Evolutionary conservation across 2,329 filamentous ascomycete species (phyloP).

Genomic region (Drechslera avenae): DNA sequence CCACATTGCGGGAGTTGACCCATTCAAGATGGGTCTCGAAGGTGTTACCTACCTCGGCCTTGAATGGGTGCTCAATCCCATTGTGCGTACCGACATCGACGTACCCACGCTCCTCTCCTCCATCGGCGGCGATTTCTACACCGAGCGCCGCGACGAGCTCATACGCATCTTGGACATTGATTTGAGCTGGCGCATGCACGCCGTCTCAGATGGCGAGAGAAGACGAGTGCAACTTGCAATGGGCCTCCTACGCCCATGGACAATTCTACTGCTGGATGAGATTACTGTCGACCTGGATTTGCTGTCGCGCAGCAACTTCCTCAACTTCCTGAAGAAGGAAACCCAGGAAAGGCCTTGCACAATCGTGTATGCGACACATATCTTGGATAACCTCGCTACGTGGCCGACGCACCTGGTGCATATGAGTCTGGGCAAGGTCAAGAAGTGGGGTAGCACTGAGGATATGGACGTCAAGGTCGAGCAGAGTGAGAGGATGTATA

Average conservation of each 20-base stretch:
- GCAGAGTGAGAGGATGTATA: conserved; percentile 38
- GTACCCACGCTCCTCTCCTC: conserved; percentile 82
- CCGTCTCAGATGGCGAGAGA: conserved; percentile 90
- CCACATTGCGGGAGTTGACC: conserved; percentile 80
- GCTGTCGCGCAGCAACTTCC: conserved; percentile 80
- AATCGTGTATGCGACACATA: conserved; percentile 97
- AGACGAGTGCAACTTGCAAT: conserved; percentile 93
- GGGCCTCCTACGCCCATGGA: conserved; percentile 91
- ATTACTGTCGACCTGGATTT: conserved; percentile 97
- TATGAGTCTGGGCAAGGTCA: conserved; percentile 87
- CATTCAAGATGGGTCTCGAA: conserved; percentile 86
- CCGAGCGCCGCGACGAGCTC: conserved; percentile 82
- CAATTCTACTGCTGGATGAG: conserved; percentile 87
- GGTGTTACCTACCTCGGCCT: conserved; percentile 96
- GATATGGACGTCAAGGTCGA: conserved; percentile 60
- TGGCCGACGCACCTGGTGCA: conserved; percentile 97
- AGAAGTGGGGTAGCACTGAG: conserved; percentile 80
- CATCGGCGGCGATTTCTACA: conserved; percentile 84
- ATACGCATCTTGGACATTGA: conserved; percentile 91
- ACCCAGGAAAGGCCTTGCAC: conserved; percentile 83
- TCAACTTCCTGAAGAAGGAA: conserved; percentile 84
- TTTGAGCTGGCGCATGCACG: conserved; percentile 90
- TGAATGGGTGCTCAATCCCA: conserved; percentile 97
- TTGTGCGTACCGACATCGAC: conserved; percentile 93
- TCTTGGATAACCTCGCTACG: conserved; percentile 88